These are phyloP conservation scores for Trichaptum fuscoviolaceum DNA, from an alignment of 768 basidiomycete genomes.

Conservation along the genomic window DNA sequence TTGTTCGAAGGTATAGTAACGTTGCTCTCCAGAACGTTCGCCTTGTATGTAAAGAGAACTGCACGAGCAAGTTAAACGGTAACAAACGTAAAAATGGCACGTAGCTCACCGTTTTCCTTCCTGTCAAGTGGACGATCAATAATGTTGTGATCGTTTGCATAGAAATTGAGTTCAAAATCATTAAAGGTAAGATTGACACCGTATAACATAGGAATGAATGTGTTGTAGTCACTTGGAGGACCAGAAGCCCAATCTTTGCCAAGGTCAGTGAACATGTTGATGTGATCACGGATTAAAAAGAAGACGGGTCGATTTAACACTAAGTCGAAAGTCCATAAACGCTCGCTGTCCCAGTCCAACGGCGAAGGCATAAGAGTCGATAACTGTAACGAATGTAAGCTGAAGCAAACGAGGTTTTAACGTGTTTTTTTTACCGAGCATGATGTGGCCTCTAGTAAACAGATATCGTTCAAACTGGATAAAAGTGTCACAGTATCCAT, in stretches of 20 bases:
- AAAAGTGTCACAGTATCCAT: slow-evolving; percentile 72
- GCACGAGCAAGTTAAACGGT: slow-evolving; percentile 4
- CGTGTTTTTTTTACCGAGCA: slow-evolving; percentile 53
- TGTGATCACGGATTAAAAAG: slow-evolving; percentile 84
- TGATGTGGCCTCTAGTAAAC: slow-evolving; percentile 68
- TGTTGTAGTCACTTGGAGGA: slow-evolving; percentile 71
- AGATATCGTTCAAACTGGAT: slow-evolving; percentile 86
- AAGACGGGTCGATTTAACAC: slow-evolving; percentile 67
- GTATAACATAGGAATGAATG: slow-evolving; percentile 83
- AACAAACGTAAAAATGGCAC: slow-evolving; percentile 3
- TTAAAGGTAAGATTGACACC: slow-evolving; percentile 61
- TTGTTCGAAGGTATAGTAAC: slow-evolving; percentile 61
- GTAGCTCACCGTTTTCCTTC: slow-evolving; percentile 75
- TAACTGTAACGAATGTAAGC: slow-evolving; percentile 35
- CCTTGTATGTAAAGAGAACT: slow-evolving; percentile 74
- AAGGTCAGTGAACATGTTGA: slow-evolving; percentile 92
- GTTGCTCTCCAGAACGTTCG: slow-evolving; percentile 45
- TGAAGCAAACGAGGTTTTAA: slow-evolving; percentile 7
- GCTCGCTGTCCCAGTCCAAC: slow-evolving; percentile 72
- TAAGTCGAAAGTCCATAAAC: slow-evolving; percentile 76
- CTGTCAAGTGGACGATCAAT: slow-evolving; percentile 78
- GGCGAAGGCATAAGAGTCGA: slow-evolving; percentile 75
- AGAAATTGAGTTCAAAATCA: slow-evolving; percentile 73
- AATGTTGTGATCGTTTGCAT: slow-evolving; percentile 95
- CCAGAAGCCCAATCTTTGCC: slow-evolving; percentile 88